phyloP scores from a whole-genome alignment of 371 early-diverging fungal genomes.

The Mortierella sp. region DNA sequence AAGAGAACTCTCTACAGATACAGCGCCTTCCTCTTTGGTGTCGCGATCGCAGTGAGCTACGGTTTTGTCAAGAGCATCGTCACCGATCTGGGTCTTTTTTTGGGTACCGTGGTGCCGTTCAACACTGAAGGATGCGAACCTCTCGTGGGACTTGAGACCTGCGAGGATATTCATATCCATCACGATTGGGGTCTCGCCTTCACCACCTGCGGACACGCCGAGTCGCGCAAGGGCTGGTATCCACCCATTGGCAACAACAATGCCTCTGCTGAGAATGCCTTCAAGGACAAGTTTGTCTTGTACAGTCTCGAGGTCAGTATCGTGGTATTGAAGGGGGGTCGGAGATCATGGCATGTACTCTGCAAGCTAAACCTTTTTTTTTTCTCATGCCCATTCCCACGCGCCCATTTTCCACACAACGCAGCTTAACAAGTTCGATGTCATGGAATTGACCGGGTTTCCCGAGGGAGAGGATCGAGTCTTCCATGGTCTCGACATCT shows the following conservation, averaged over 20 bases:
- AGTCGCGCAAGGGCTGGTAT: conserved; percentile 57
- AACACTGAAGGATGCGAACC: conserved; percentile 28
- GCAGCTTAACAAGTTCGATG: conserved; percentile 19
- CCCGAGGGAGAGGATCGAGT: conserved; percentile 48
- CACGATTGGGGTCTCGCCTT: conserved; percentile 58
- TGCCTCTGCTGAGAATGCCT: conserved; percentile 19
- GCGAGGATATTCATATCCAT: conserved; percentile 63
- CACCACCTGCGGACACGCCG: conserved; percentile 58
- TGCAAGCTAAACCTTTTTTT: conserved; percentile 3
- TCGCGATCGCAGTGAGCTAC: conserved; percentile 27
- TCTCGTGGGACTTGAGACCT: conserved; percentile 55
- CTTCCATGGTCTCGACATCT: conserved; percentile 60
- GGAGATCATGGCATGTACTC: no score
- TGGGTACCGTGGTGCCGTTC: conserved; percentile 19
- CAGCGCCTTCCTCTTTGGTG: conserved; percentile 3
- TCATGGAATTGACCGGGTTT: conserved; percentile 27
- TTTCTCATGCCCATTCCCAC: no score
- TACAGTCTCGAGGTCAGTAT: conserved; percentile 51
- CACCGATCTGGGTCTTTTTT: conserved; percentile 26
- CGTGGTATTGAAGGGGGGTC: no score
- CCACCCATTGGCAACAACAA: conserved; percentile 41
- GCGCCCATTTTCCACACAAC: no score
- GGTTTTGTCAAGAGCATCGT: conserved; percentile 10
- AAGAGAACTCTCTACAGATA: conserved; percentile 1
- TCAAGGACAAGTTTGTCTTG: conserved; percentile 53